A percentile compares a stretch with the other conserved stretches of the same genome.
phyloP scores from a whole-genome alignment of 805 yeast genomes.

The Metschnikowia corniflorae region DNA sequence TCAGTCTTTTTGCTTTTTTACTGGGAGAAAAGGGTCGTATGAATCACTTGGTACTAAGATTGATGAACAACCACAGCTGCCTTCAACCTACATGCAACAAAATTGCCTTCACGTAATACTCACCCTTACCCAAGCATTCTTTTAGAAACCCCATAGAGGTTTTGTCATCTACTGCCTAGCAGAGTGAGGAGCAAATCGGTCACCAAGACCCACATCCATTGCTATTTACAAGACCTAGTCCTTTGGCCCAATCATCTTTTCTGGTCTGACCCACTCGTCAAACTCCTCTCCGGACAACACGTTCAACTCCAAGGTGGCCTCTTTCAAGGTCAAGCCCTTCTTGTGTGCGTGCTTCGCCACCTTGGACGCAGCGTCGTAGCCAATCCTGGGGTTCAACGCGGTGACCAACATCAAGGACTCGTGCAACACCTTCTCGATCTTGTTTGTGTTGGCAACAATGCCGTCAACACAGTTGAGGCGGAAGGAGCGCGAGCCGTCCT shows the following conservation, averaged over 20 bases:
- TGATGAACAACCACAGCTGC: too few species aligned
- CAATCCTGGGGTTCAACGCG: slow-evolving; percentile 97
- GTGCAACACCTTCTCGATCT: slow-evolving; percentile 81
- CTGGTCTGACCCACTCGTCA: slow-evolving; percentile 96
- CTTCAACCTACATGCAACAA: too few species aligned
- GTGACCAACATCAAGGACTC: slow-evolving; percentile 98
- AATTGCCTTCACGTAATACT: too few species aligned
- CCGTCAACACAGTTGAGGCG: slow-evolving; percentile 95
- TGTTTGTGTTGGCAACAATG: slow-evolving; percentile 80
- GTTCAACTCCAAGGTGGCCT: slow-evolving; percentile 88
- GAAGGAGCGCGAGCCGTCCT: slow-evolving; percentile 88
- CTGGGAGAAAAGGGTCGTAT: too few species aligned
- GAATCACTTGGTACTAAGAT: too few species aligned
- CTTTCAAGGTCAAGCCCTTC: slow-evolving; percentile 93
- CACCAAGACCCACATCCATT: not conserved
- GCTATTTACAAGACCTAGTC: slow-evolving; percentile 21
- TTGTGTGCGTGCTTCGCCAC: slow-evolving; percentile 98
- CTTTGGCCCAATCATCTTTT: slow-evolving; percentile 96
- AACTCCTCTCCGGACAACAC: slow-evolving; percentile 82
- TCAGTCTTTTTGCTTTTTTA: too few species aligned
- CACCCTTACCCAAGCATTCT: too few species aligned
- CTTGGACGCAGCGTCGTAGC: slow-evolving; percentile 96
- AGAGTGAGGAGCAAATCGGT: not conserved
- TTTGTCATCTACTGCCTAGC: not conserved
- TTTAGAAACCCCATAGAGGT: too few species aligned